Base-by-base conservation (phyloP, 768 basidiomycete genomes). In the Termitomyces bulborhizus region DNA sequence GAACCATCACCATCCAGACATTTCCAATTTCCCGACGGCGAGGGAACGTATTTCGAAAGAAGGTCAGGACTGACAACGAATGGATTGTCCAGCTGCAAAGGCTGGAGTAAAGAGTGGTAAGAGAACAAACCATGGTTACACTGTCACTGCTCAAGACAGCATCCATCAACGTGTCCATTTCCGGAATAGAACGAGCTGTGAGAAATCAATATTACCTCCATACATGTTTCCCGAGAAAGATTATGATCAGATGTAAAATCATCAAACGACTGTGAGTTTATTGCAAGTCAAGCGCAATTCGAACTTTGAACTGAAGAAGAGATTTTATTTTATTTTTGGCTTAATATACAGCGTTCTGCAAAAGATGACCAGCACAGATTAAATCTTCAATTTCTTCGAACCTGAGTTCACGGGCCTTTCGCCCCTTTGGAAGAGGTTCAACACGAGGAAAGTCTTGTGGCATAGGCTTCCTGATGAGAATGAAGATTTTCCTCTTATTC, bases 1-100 rank as follows among this genome's bases (percentile, higher is more conserved):
- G 83, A 85, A 21, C 86, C 88, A n/a, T n/a, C n/a, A n/a, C n/a
- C n/a, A 62, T 94, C 87, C 57, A 96, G 71, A 71, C 93, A 97
- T 58, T 72, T 78, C 89, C 93, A 96, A 26, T 69, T 74, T 55
- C 76, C 80, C 24, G 78, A 75, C 51, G 69, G 72, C 6, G 73
- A 69, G 12, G 86, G 77, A 3, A 69, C 69, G 64, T 90, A 91
- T 68, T 78, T 81, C 11, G 78, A 66, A 12, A 80, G 62, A 6
- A 86, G 68, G 45, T 73, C 69, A 0, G 86, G 86, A 9, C 73
- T 59, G 24, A 89, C 81, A 7, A 88, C 88, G 39, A 75, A 71
- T 0, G 77, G 79, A 64, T 81, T 82, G 57, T 77, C 74, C 48
- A 29, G 60, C 75, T 18, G 67, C 73, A 6, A 72, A 16, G n/a